Evolutionary conservation across 1,284 basidiomycete genomes (phyloP).

Genomic region (Trametes sp.): DNA sequence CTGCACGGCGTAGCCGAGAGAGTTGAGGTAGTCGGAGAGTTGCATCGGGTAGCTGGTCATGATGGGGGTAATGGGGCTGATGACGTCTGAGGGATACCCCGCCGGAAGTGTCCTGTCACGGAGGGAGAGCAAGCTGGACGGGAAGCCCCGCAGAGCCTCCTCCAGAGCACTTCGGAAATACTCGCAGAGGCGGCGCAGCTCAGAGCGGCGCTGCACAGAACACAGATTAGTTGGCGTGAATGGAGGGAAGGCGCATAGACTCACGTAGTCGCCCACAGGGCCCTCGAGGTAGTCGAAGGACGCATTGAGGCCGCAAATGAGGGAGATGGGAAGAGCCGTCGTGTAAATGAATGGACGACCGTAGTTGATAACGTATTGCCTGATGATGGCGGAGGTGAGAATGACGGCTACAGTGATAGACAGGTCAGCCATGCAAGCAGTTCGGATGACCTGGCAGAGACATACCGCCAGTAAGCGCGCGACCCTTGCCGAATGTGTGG

Average conservation of each 20-base stretch:
- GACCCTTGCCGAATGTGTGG: slow-evolving; percentile 69
- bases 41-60: slow-evolving; percentile 74
- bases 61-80: slow-evolving; percentile 81
- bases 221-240: neutral
- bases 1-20: slow-evolving; percentile 69
- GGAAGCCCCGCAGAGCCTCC: slow-evolving; percentile 18
- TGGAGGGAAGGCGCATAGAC: neutral
- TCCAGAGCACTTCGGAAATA: slow-evolving; percentile 22
- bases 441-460: neutral
- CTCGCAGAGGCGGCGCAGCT: slow-evolving; percentile 16
- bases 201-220: slow-evolving; percentile 9
- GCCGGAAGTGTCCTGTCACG: slow-evolving; percentile 12
- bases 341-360: slow-evolving; percentile 89
- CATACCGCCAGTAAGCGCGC: slow-evolving; percentile 79
- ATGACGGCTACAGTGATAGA: slow-evolving; percentile 68
- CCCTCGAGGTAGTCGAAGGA: slow-evolving; percentile 27
- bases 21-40: slow-evolving; percentile 67
- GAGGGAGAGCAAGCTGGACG: slow-evolving; percentile 22
- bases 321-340: slow-evolving; percentile 76
- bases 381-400: slow-evolving; percentile 70
- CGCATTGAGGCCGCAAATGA: slow-evolving; percentile 47
- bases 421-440: neutral
- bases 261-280: slow-evolving; percentile 20
- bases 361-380: slow-evolving; percentile 91
- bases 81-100: slow-evolving; percentile 18